Conservation (phyloP, 1,139 yeast species). For the Blastobotrys ciferrii region DNA sequence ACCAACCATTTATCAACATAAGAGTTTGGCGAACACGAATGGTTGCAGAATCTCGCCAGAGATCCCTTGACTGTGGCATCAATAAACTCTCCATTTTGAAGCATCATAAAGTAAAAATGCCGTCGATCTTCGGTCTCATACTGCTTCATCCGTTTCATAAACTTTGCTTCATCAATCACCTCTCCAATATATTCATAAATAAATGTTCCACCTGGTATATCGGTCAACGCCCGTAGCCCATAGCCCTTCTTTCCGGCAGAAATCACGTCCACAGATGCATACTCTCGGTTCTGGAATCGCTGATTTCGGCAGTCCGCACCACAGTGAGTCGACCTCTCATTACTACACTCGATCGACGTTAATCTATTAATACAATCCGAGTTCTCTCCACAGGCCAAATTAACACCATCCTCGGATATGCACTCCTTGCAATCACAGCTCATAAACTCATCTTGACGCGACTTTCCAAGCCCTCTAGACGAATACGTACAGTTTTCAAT, state of each 20-base stretch:
- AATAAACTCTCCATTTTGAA: conserved; percentile 86
- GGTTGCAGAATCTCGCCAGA: conserved; percentile 88
- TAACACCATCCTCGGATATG: conserved; percentile 44
- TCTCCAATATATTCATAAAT: conserved; percentile 94
- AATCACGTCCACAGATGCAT: conserved; percentile 70
- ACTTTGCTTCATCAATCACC: conserved; percentile 74
- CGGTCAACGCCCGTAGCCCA: conserved; percentile 72
- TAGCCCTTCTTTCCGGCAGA: conserved; percentile 83
- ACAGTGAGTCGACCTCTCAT: conserved; percentile 61
- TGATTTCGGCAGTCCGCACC: conserved; percentile 83
- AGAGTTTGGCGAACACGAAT: conserved; percentile 92
- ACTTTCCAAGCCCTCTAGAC: conserved; percentile 56
- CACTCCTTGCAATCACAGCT: conserved; percentile 79
- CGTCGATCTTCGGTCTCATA: conserved; percentile 70
- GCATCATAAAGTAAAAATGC: conserved; percentile 97
- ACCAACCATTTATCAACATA: conserved; percentile 98
- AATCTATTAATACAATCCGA: conserved; percentile 89
- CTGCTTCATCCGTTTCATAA: conserved; percentile 67
- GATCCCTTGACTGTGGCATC: conserved; percentile 92
- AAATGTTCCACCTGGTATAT: conserved; percentile 61
- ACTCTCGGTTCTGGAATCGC: conserved; percentile 73
- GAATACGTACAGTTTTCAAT: conserved; percentile 62
- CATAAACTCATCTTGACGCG: conserved; percentile 76
- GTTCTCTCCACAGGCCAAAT: conserved; percentile 79
- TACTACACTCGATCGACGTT: conserved; percentile 87